A percentile compares a stretch with the other conserved stretches of the same genome.
These are phyloP conservation scores for Hyparrhenia diplandra DNA, from an alignment of 176 grass and related monocot species.

Conservation along the genomic window DNA sequence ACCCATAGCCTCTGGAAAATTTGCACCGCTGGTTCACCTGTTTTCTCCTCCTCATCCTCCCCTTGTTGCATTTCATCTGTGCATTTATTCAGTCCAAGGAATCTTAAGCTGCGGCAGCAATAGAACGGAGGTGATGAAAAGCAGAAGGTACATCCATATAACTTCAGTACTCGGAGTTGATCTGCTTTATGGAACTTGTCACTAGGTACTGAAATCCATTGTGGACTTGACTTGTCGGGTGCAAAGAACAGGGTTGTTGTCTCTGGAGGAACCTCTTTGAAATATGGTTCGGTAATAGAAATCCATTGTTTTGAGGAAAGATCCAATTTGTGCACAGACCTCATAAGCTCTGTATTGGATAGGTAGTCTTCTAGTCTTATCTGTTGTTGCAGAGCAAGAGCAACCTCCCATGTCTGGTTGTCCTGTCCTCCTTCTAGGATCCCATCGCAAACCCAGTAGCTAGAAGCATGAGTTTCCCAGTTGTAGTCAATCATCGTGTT, in stretches of 20 bases:
- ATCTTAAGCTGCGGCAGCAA: background rate
- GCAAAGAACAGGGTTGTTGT: background rate
- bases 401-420: too few relatives aligned
- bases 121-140: slow-evolving; percentile 20
- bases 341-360: too few relatives aligned
- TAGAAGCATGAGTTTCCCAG: too few relatives aligned
- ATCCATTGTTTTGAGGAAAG: background rate
- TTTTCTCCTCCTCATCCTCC: background rate
- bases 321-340: too few relatives aligned
- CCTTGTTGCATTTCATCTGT: background rate
- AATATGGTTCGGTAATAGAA: background rate
- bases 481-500: too few relatives aligned
- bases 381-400: too few relatives aligned
- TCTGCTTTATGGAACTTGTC: background rate
- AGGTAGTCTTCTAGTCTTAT: background rate
- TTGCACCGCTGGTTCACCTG: background rate
- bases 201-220: background rate
- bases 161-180: background rate
- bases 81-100: background rate
- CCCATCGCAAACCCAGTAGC: too few relatives aligned
- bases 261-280: too few relatives aligned
- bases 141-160: background rate
- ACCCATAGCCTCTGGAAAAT: background rate
- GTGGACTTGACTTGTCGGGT: too few relatives aligned
- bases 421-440: too few relatives aligned